Evolutionary conservation across 2,329 filamentous ascomycete species (phyloP), one percentile per base, ranked within the genome.

Genomic region (Venturia aucupariae): DNA sequence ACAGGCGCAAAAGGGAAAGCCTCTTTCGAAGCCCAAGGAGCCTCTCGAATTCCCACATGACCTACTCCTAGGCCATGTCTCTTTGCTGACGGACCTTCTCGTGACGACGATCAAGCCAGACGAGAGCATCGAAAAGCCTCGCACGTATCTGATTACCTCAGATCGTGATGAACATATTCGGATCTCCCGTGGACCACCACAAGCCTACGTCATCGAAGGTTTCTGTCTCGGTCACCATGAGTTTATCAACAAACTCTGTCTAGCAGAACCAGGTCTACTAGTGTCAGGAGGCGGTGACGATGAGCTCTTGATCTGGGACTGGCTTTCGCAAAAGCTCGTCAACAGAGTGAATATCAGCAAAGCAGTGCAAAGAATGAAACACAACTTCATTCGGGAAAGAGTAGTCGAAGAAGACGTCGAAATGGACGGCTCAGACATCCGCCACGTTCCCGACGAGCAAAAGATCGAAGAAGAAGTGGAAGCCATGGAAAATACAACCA

Each of bases 1-100:
- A 67, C 75, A 76, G 61, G 73, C 74, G 68, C 62, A 74, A 69
- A 67, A 74, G 68, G 65, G 76, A 70, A 68, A 61, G 22, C n/a
- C 44, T 19, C 35, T 24, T 19, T n/a, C 51, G 3, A 48, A 57
- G 41, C 77, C 78, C 42, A 80, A 80, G 63, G 78, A 79, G 19
- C 75, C 79, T 2, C 73, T 79, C 32, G 74, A 75, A 59, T 96
- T 96, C 72, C 87, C 91, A 69, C 85, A 91, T 69, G 84, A 87
- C 44, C 80, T 96, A 0, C 80, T 97, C 8, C 84, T 99, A 0
- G 94, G 94, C 15, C 94, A 99, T 76, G 94, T 99, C 17, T 97
- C 93, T 0, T 90, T 97, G 85, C 84, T 99, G 61, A 97, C 92
- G 1, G 87, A 90, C 71, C 74, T 97, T 62, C 75, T 80, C 2